Evolutionary conservation across 2,329 filamentous ascomycete species (phyloP).

Genomic region (Paramyrothecium roridum): DNA sequence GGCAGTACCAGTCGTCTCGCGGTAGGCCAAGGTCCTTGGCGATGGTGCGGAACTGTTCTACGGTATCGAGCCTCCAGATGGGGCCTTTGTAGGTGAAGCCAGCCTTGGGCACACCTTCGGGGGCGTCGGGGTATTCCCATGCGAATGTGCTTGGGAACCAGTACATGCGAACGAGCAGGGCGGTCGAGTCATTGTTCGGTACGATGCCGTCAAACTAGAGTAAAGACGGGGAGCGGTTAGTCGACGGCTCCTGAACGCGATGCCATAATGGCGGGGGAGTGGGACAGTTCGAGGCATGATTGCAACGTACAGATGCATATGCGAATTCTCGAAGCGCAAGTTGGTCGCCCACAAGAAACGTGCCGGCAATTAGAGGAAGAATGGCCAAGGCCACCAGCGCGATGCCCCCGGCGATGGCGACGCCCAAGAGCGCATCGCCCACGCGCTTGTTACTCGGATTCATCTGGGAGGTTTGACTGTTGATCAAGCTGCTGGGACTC

Average conservation of each 20-base stretch:
- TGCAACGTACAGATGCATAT: conserved; percentile 17
- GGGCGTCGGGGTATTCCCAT: conserved; percentile 20
- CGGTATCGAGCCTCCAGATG: conserved; percentile 12
- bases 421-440: conserved; percentile 10
- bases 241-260: not conserved
- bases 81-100: conserved; percentile 14
- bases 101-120: conserved; percentile 14
- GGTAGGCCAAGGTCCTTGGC: conserved; percentile 16
- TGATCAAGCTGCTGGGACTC: too few relatives aligned
- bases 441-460: conserved; percentile 2
- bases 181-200: conserved; percentile 18
- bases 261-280: not conserved
- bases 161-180: conserved; percentile 19
- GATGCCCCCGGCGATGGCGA: conserved; percentile 16
- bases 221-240: not conserved
- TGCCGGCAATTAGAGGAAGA: conserved; percentile 17
- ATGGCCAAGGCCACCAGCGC: conserved; percentile 13
- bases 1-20: conserved; percentile 15
- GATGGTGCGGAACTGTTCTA: conserved; percentile 15
- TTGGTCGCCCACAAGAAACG: conserved; percentile 11
- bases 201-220: conserved; percentile 20
- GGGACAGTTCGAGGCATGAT: not conserved
- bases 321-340: conserved; percentile 17
- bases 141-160: conserved; percentile 20
- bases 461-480: too few relatives aligned